Evolutionary conservation across 768 basidiomycete genomes (phyloP).

Genomic region (Porpolomopsis calyptriformis): DNA sequence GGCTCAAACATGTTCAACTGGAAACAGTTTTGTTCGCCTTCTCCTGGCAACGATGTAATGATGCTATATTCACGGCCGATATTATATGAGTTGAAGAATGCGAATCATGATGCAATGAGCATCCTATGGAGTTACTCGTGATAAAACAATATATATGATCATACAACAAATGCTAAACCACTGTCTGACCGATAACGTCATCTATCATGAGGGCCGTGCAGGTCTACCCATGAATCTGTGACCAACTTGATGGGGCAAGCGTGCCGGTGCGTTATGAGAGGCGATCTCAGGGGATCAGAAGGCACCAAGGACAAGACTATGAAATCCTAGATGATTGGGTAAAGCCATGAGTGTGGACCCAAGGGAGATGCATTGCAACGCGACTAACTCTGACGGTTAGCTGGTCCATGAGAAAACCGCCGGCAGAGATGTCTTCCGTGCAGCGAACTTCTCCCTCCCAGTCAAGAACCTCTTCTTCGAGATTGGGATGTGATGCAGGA

Average conservation of each 20-base stretch:
- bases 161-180: too few species aligned
- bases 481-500: slow-evolving; percentile 16
- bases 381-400: slow-evolving; percentile 33
- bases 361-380: neutral
- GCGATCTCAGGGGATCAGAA: slow-evolving; percentile 21
- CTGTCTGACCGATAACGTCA: neutral
- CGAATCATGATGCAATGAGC: too few species aligned
- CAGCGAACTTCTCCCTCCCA: slow-evolving; percentile 48
- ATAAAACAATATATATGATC: too few species aligned
- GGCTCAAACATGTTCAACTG: neutral
- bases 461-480: slow-evolving; percentile 35
- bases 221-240: slow-evolving; percentile 40
- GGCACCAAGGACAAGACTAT: slow-evolving; percentile 41
- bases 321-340: slow-evolving; percentile 37
- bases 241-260: slow-evolving; percentile 46
- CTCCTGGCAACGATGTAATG: neutral
- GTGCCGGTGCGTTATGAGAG: slow-evolving; percentile 31
- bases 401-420: slow-evolving; percentile 36
- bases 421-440: slow-evolving; percentile 27
- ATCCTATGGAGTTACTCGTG: too few species aligned
- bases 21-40: neutral
- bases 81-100: too few species aligned
- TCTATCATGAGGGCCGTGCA: neutral
- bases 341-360: slow-evolving; percentile 3
- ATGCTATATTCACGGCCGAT: too few species aligned